Conservation (phyloP, 2,329 filamentous ascomycete species). For the Monosporascus sp. region DNA sequence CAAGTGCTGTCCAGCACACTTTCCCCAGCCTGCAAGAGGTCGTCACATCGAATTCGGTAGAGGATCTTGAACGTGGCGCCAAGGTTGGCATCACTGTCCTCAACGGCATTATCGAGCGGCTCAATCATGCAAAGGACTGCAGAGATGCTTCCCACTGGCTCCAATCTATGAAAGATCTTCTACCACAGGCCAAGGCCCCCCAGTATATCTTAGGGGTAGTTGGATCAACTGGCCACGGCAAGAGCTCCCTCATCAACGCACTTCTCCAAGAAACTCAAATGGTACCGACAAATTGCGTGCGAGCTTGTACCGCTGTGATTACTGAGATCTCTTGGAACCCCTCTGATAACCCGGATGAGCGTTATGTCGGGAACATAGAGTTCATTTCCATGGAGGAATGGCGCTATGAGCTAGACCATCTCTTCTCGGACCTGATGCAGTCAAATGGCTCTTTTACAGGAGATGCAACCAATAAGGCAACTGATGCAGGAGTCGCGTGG, state of each 20-base stretch:
- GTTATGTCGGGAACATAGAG: constrained; percentile 51
- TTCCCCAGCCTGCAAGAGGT: constrained; percentile 9
- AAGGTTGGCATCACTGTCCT: constrained; percentile 4
- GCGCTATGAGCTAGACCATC: constrained; percentile 42
- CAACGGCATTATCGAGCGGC: constrained; percentile 1
- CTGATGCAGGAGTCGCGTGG: constrained; percentile 36
- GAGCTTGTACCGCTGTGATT: constrained; percentile 56
- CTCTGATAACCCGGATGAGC: constrained; percentile 26
- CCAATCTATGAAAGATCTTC: constrained; percentile 5
- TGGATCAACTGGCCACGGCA: constrained; percentile 16
- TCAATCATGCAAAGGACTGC: background rate
- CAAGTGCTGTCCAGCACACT: background rate
- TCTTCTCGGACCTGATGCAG: constrained; percentile 44
- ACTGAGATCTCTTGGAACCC: constrained; percentile 56
- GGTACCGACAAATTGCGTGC: constrained; percentile 43
- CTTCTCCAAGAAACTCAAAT: constrained; percentile 25
- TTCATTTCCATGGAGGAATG: constrained; percentile 50
- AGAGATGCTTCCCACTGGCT: constrained; percentile 1
- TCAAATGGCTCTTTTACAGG: constrained; percentile 30
- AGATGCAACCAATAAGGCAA: constrained; percentile 35
- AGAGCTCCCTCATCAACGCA: constrained; percentile 20
- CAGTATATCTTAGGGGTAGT: constrained; percentile 14
- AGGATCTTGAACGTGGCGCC: constrained; percentile 3
- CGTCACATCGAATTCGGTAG: constrained; percentile 1
- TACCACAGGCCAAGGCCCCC: constrained; percentile 1